These are phyloP conservation scores for Cladosporium sphaerospermum DNA, from an alignment of 2,329 filamentous ascomycete genomes.

Conservation along the genomic window DNA sequence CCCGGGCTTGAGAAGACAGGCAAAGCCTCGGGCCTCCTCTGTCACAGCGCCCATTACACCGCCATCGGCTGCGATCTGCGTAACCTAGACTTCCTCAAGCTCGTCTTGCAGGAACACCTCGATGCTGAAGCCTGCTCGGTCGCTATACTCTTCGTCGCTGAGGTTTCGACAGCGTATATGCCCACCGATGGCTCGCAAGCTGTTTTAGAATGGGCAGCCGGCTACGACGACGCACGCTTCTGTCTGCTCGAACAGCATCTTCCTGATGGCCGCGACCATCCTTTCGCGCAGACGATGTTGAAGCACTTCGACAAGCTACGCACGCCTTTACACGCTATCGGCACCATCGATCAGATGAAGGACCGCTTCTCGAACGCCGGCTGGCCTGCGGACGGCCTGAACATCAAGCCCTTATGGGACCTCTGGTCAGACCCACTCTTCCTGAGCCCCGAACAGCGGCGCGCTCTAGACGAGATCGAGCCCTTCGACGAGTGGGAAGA, in stretches of 20 bases:
- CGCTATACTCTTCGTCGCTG: conserved; percentile 65
- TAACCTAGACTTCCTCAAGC: conserved; percentile 56
- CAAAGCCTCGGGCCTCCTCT: conserved; percentile 43
- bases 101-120: conserved; percentile 53
- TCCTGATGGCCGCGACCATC: conserved; percentile 69
- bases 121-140: conserved; percentile 55
- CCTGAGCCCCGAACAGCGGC: conserved; percentile 54
- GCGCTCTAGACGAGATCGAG: conserved; percentile 62
- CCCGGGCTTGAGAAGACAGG: conserved; percentile 34
- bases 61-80: conserved; percentile 78
- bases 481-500: conserved; percentile 97
- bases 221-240: conserved; percentile 66
- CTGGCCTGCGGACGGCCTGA: conserved; percentile 52
- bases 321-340: conserved; percentile 69
- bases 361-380: conserved; percentile 62
- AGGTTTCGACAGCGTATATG: conserved; percentile 92
- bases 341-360: conserved; percentile 57
- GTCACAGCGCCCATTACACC: conserved; percentile 64
- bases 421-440: conserved; percentile 69
- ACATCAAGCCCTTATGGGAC: conserved; percentile 69
- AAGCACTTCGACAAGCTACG: conserved; percentile 74
- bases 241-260: conserved; percentile 82
- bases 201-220: conserved; percentile 72
- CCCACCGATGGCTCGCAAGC: conserved; percentile 64
- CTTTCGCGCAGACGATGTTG: conserved; percentile 83